These are phyloP conservation scores for Lactarius evosmus DNA, from an alignment of 768 basidiomycete species.

Conservation along the genomic window DNA sequence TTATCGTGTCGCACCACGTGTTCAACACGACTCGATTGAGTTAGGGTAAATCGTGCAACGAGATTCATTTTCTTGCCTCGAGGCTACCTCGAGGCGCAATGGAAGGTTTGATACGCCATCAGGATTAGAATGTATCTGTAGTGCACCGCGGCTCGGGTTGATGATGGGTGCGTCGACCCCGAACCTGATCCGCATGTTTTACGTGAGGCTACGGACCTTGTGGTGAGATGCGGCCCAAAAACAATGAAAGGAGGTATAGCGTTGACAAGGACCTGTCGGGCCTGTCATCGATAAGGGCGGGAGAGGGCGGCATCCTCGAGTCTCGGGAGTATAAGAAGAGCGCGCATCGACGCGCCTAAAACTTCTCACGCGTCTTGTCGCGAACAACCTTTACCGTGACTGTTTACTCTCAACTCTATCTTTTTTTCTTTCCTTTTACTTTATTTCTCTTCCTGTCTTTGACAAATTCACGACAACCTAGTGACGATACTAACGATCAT, in stretches of 20 bases:
- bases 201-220: conserved; percentile 5
- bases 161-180: not conserved
- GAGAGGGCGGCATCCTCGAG: not conserved
- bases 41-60: not conserved
- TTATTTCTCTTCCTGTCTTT: conserved; percentile 5
- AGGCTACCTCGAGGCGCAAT: conserved; percentile 16
- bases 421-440: not conserved
- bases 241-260: not conserved
- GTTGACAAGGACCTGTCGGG: conserved; percentile 3
- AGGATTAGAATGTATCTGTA: not conserved
- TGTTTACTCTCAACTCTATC: not conserved
- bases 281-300: conserved; percentile 7
- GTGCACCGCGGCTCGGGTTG: not conserved
- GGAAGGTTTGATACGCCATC: not conserved
- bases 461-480: conserved; percentile 13
- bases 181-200: conserved; percentile 19
- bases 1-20: not conserved
- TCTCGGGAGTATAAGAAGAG: conserved; percentile 8
- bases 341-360: conserved; percentile 3
- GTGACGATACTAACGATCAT: conserved; percentile 20
- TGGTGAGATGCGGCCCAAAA: not conserved
- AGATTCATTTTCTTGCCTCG: conserved; percentile 11
- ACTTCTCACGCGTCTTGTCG: conserved; percentile 9
- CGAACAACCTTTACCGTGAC: not conserved
- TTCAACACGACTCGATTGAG: not conserved